These are phyloP conservation scores for Endothia cerciana DNA, from an alignment of 2,329 filamentous ascomycete species.

Conservation along the genomic window DNA sequence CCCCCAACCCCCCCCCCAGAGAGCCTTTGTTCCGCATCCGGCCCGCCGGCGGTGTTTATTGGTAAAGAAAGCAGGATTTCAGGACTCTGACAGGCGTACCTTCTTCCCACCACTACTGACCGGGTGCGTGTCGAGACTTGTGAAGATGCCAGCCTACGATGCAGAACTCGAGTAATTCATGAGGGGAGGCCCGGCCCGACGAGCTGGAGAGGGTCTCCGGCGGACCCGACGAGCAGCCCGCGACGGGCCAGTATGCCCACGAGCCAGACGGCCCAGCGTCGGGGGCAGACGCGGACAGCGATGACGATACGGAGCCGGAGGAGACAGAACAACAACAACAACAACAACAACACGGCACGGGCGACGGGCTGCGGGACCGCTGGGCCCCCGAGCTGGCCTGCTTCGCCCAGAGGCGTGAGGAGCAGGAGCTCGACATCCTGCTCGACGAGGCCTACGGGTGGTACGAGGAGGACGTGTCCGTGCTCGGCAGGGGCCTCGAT, in stretches of 20 bases:
- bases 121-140: not conserved
- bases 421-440: not conserved
- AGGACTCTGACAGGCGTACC: not conserved
- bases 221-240: not conserved
- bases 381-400: not conserved
- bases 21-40: too few species aligned
- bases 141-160: not conserved
- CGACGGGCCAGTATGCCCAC: not conserved
- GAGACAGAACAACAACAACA: not conserved
- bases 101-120: not conserved
- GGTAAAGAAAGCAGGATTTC: not conserved
- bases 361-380: not conserved
- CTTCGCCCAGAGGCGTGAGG: not conserved
- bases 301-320: not conserved
- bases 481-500: not conserved
- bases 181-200: not conserved
- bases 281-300: not conserved
- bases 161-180: not conserved
- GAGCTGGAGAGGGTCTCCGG: not conserved
- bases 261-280: not conserved
- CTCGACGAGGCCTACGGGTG: conserved; percentile 1
- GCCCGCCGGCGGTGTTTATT: too few species aligned
- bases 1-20: too few species aligned
- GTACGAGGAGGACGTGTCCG: not conserved
- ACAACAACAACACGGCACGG: not conserved